phyloP scores from a whole-genome alignment of 2,329 filamentous ascomycete genomes.

The Arachnopeziza araneosa region DNA sequence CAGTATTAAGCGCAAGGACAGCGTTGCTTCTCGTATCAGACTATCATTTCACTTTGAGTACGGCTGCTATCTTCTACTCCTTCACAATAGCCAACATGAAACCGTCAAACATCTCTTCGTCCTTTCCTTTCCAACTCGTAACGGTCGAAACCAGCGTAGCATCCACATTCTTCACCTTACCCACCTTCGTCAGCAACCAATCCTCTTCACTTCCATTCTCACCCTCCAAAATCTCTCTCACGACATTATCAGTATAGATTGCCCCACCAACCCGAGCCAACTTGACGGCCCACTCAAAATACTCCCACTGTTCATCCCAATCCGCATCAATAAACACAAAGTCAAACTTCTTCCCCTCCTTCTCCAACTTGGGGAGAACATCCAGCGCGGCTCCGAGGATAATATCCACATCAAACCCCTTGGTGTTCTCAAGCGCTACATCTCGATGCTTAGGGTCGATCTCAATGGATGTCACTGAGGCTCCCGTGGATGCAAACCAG shows the following conservation, averaged over 20 bases:
- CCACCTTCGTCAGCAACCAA: constrained; percentile 16
- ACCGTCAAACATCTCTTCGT: constrained; percentile 17
- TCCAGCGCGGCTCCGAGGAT: constrained; percentile 41
- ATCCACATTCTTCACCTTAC: constrained; percentile 17
- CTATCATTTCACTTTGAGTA: too few relatives aligned
- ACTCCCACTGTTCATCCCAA: constrained; percentile 43
- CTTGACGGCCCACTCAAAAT: constrained; percentile 41
- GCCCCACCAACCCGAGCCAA: constrained; percentile 36
- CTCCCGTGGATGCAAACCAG: constrained; percentile 39
- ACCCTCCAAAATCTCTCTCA: constrained; percentile 34
- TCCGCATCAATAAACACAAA: constrained; percentile 50
- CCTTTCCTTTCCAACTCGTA: background rate
- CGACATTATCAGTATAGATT: constrained; percentile 47
- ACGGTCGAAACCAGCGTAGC: constrained; percentile 19
- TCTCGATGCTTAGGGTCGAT: constrained; percentile 39
- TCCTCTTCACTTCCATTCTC: constrained; percentile 15
- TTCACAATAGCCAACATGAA: constrained; percentile 21
- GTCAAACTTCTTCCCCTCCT: constrained; percentile 41
- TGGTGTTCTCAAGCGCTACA: constrained; percentile 42
- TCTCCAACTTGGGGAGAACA: constrained; percentile 32
- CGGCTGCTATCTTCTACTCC: background rate
- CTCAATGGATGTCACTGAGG: constrained; percentile 47
- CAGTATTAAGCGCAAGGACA: too few relatives aligned
- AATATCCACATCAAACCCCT: constrained; percentile 40
- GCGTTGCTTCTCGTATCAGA: too few relatives aligned